Base-by-base conservation (phyloP, 139 green algal species). In the Chlamydomonas eustigma region DNA sequence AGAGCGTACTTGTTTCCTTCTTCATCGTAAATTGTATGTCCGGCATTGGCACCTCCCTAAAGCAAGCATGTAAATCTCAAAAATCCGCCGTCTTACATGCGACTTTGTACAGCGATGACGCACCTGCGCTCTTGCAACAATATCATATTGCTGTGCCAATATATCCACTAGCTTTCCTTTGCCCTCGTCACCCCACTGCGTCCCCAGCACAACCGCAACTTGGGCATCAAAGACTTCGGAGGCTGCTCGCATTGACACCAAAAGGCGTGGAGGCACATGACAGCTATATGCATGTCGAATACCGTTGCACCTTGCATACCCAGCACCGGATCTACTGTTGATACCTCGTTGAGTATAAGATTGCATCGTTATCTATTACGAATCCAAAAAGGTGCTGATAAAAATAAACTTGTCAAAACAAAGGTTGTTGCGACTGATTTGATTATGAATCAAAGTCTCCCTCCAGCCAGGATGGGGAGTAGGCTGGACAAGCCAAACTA, bases 161-260 rank as follows among this genome's bases (percentile, higher is more conserved):
- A 98, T 96, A 82, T 99, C 96, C 38, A 99, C 96, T 44, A 99
- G 92, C 87, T 99, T 99, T 73, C 96, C 96, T 85, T 99, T 99
- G 78, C 96, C 96, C 75, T 99, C 96, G 79, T 99, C 96, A 18
- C 96, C 96, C 96, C 96, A 99, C 85, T 99, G 96, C 25, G 93
- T 96, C 39, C 96, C 96, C 12, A 99, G 84, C 22, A 99, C 94
- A 0, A 97, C 91, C 67, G 78, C 88, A 4, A 98, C 90, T 51
- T 94, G 86, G 2, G 90, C 83, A 36, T 86, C 75, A n/a, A 91
- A 85, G n/a, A 28, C 50, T 22, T 85, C 79, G 37, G 58, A 30
- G 35, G 31, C 5, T 67, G 8, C n/a, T n/a, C n/a, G n/a, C n/a
- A n/a, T n/a, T n/a, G n/a, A n/a, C n/a, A 58, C 12, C 44, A 18